Evolutionary conservation across 169 alveolate species (phyloP).

Genomic region (Eimeria maxima): DNA sequence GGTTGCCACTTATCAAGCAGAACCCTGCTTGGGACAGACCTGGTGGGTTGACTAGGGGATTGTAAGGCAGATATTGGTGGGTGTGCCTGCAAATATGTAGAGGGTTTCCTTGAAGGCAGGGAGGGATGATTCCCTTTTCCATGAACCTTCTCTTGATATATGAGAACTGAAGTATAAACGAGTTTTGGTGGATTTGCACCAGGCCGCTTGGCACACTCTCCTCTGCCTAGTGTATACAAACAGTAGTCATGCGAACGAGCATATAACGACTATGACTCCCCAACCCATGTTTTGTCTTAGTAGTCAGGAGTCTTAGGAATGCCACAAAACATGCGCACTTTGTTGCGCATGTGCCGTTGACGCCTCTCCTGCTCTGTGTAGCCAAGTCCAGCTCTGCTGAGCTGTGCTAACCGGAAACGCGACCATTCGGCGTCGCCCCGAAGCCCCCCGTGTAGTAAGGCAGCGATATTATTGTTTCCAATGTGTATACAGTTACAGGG

Average conservation of each 20-base stretch:
- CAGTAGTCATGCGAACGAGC: background rate
- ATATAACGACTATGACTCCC: background rate
- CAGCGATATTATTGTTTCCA: too few relatives aligned
- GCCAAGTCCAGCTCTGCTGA: background rate
- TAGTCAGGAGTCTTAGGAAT: background rate
- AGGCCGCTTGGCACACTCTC: background rate
- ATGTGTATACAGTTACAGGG: too few relatives aligned
- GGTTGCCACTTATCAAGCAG: too few relatives aligned
- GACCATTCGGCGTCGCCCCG: too few relatives aligned
- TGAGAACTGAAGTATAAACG: background rate
- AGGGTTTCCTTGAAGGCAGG: too few relatives aligned
- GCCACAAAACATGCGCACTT: background rate
- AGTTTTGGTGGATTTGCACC: background rate
- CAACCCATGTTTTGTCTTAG: background rate
- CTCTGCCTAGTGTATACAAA: background rate
- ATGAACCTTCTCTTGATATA: too few relatives aligned
- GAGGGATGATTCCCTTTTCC: too few relatives aligned
- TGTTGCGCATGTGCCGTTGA: background rate
- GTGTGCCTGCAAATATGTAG: too few relatives aligned
- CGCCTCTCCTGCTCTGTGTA: background rate
- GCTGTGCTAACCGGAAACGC: background rate
- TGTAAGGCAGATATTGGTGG: too few relatives aligned
- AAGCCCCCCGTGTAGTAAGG: too few relatives aligned
- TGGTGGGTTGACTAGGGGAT: too few relatives aligned
- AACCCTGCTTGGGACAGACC: too few relatives aligned